These are phyloP conservation scores for Guyanaporus albipodus DNA, from an alignment of 768 basidiomycete species.

Conservation along the genomic window DNA sequence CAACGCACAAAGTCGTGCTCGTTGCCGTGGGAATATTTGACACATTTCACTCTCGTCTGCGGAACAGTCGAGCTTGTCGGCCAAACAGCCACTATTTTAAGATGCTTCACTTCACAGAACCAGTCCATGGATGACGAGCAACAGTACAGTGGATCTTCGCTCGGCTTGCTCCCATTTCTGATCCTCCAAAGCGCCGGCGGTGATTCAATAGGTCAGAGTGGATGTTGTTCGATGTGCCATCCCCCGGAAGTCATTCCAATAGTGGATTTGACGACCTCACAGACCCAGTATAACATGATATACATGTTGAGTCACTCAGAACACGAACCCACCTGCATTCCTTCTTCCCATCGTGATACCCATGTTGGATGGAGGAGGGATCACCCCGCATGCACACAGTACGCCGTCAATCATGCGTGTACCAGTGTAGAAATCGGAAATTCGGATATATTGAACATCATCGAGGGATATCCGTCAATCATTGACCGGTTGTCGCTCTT, in stretches of 20 bases:
- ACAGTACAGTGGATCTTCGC: neutral
- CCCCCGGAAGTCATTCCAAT: conserved; percentile 6
- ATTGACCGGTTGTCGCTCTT: neutral
- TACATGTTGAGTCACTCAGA: neutral
- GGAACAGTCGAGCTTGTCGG: neutral
- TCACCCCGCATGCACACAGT: neutral
- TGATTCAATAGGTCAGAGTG: neutral
- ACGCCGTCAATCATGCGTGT: neutral
- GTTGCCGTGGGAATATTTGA: conserved; percentile 14
- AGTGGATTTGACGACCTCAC: neutral
- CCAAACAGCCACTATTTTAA: neutral
- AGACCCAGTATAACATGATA: neutral
- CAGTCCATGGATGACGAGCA: too few relatives aligned
- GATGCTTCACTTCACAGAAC: too few relatives aligned
- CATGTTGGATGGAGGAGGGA: neutral
- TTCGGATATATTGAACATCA: neutral
- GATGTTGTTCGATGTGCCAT: neutral
- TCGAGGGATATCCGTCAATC: neutral
- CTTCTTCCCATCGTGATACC: neutral
- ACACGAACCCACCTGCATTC: neutral
- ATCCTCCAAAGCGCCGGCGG: neutral
- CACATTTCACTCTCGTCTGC: neutral
- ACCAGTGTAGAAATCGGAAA: neutral
- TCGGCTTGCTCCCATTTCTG: neutral
- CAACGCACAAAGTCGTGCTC: neutral